Percentiles rank a stretch among this genome's conserved stretches.
phyloP scores from a whole-genome alignment of 257 asterid genomes.

The Solanum arcanum region DNA sequence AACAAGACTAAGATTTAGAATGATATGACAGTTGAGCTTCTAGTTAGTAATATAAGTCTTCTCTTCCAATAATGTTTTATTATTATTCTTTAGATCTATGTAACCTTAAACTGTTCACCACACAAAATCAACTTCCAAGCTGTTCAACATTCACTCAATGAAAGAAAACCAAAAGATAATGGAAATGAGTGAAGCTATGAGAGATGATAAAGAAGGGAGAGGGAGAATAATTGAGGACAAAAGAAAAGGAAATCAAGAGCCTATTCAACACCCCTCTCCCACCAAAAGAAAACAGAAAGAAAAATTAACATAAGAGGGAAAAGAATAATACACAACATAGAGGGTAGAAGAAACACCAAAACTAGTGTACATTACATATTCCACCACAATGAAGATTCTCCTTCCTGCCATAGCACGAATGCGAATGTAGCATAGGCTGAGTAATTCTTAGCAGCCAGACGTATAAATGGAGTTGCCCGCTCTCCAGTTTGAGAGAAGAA shows the following conservation, averaged over 20 bases:
- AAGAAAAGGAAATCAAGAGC: background rate
- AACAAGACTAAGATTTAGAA: background rate
- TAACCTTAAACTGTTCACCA: background rate
- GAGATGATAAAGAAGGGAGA: background rate
- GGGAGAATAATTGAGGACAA: background rate
- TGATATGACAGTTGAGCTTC: background rate
- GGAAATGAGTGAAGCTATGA: background rate
- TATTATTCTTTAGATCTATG: background rate
- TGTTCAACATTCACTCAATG: background rate
- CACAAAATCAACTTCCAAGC: background rate
- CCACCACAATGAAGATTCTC: conserved; percentile 82
- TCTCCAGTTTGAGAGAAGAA: conserved; percentile 90
- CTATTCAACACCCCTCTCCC: background rate
- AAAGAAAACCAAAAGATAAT: background rate
- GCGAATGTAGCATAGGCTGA: conserved; percentile 68
- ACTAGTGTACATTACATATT: conserved; percentile 45
- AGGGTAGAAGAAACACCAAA: background rate
- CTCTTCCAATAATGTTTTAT: background rate
- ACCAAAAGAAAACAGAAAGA: background rate
- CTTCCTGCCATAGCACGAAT: conserved; percentile 68
- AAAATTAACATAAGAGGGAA: background rate
- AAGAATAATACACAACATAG: background rate
- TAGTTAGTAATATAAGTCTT: background rate
- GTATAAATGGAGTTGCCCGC: conserved; percentile 88
- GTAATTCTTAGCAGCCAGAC: conserved; percentile 69